A percentile compares a stretch with the other conserved stretches of the same genome.
phyloP scores from a whole-genome alignment of 1,284 basidiomycete genomes.

The Ganoderma meredithae region DNA sequence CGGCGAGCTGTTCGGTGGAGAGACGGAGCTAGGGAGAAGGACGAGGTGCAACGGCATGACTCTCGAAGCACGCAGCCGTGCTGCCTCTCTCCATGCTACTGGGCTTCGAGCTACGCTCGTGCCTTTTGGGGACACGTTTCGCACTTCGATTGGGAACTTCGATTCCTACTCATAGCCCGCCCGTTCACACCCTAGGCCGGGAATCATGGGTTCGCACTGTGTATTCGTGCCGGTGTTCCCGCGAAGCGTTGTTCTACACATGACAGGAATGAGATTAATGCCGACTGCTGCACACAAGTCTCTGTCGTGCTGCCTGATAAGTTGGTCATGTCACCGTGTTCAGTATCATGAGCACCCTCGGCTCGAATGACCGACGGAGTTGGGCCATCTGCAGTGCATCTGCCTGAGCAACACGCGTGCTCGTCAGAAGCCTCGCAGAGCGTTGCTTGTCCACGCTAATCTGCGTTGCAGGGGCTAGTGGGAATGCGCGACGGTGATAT shows the following conservation, averaged over 20 bases:
- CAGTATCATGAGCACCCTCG: too few species aligned
- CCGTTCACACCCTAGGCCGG: slow-evolving; percentile 17
- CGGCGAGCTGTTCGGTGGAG: slow-evolving; percentile 16
- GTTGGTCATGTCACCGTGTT: background rate
- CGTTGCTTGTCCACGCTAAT: slow-evolving; percentile 11
- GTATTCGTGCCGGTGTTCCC: slow-evolving; percentile 6
- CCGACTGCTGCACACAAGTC: slow-evolving; percentile 10
- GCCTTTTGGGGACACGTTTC: slow-evolving; percentile 13
- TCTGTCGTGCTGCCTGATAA: slow-evolving; percentile 9
- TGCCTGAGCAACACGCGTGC: background rate
- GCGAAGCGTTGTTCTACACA: slow-evolving; percentile 8
- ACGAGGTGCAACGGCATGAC: background rate
- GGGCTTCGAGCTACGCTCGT: slow-evolving; percentile 19
- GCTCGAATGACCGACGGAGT: background rate
- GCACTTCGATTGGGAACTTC: slow-evolving; percentile 10
- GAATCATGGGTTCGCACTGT: background rate
- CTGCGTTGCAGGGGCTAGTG: background rate
- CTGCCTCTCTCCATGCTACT: slow-evolving; percentile 11
- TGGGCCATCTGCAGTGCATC: background rate
- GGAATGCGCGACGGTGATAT: slow-evolving; percentile 14
- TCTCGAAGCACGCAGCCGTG: slow-evolving; percentile 3
- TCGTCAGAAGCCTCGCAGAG: slow-evolving; percentile 1
- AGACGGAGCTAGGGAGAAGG: slow-evolving; percentile 18
- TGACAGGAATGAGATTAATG: slow-evolving; percentile 21
- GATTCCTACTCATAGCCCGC: slow-evolving; percentile 14